Conservation (phyloP, 805 yeast species). For the Henningerozyma blattae region DNA sequence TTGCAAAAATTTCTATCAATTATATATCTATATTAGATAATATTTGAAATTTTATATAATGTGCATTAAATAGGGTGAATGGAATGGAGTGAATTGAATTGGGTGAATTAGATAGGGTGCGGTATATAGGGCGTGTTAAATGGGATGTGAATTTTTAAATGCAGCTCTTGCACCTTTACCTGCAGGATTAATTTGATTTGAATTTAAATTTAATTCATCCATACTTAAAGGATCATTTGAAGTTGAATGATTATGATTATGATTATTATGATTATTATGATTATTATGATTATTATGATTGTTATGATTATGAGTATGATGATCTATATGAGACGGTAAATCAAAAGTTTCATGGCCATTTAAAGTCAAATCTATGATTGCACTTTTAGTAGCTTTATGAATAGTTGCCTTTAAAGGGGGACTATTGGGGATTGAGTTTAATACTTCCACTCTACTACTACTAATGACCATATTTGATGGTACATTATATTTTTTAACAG, state of each 20-base stretch:
- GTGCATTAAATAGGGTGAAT: no score
- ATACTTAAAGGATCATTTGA: no score
- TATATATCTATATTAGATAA: no score
- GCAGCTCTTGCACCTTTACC: constrained; percentile 26
- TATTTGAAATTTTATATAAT: no score
- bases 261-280: not conserved
- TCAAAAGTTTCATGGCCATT: not conserved
- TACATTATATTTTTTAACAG: constrained; percentile 10
- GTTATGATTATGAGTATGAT: not conserved
- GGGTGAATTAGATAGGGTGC: no score
- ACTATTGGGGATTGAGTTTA: constrained; percentile 4
- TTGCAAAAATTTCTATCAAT: no score
- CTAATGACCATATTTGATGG: constrained; percentile 23
- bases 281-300: not conserved
- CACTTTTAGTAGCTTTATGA: not conserved
- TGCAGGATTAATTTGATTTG: constrained; percentile 17
- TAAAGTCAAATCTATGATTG: not conserved
- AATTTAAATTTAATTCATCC: no score
- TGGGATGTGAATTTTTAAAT: constrained; percentile 16
- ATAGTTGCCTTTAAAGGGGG: not conserved
- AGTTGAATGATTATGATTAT: not conserved
- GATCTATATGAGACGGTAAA: not conserved
- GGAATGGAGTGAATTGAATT: no score
- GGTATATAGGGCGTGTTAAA: no score
- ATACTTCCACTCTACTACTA: constrained; percentile 24